Percentiles rank a stretch among this genome's conserved stretches.
Evolutionary conservation across 345 rosid genomes (phyloP).

Genomic region (Psidium guajava): DNA sequence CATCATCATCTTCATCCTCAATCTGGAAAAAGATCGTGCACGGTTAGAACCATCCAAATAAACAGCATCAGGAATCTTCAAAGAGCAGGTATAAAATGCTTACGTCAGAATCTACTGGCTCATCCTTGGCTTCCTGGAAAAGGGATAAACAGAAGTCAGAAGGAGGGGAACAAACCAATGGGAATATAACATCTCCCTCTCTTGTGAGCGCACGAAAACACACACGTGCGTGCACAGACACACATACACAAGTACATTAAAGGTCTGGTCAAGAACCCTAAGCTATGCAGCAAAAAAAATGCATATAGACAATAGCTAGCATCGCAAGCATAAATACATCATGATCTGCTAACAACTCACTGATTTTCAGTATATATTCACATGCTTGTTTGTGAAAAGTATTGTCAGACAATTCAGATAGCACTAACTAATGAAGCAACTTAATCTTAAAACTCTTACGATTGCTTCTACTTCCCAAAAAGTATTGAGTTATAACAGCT

Average conservation of each 20-base stretch:
- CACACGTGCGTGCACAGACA: not conserved
- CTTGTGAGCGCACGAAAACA: fast-evolving
- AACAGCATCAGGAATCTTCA: not conserved
- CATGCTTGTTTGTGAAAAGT: not conserved
- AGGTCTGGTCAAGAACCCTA: not conserved
- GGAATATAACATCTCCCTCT: not conserved
- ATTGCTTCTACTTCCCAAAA: not conserved
- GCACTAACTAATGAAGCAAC: not conserved
- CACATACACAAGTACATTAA: not conserved
- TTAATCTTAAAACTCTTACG: not conserved
- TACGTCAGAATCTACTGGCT: slow-evolving; percentile 16
- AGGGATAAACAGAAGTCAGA: not conserved
- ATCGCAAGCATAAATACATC: not conserved
- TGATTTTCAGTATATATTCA: not conserved
- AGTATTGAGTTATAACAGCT: not conserved
- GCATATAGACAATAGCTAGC: not conserved
- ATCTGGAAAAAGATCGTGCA: not conserved
- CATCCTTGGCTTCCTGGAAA: slow-evolving; percentile 20
- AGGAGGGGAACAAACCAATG: not conserved
- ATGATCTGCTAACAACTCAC: not conserved
- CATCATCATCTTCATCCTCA: slow-evolving; percentile 21
- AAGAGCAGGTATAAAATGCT: not conserved
- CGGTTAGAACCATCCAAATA: not conserved
- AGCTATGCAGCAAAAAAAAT: not conserved
- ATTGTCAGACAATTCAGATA: not conserved